Percentiles rank a stretch among this genome's conserved stretches.
Evolutionary conservation across 805 yeast species (phyloP).

Genomic region (Cyberlindnera subsufficiens): DNA sequence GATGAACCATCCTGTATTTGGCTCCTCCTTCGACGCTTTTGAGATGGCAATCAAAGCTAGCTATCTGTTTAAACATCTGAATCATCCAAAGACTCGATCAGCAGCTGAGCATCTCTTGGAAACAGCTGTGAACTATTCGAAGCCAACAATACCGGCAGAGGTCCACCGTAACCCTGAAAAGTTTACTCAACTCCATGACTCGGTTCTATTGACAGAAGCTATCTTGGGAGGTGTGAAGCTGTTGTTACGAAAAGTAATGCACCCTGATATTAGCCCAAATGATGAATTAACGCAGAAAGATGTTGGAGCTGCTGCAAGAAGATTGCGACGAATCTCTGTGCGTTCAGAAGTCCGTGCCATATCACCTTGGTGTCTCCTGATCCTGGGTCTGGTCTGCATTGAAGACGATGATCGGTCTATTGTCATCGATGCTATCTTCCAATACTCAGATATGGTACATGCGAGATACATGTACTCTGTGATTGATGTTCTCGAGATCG

Average conservation of each 20-base stretch:
- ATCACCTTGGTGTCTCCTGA: slow-evolving; percentile 6
- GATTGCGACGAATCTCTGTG: slow-evolving; percentile 5
- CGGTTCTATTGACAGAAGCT: slow-evolving; percentile 11
- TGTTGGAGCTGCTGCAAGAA: slow-evolving; percentile 2
- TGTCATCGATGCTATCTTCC: slow-evolving; percentile 7
- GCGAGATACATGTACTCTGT: slow-evolving; percentile 10
- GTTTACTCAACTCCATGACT: slow-evolving; percentile 12
- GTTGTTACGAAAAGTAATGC: slow-evolving; percentile 11
- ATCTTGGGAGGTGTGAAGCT: slow-evolving; percentile 15
- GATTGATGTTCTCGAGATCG: slow-evolving; percentile 11
- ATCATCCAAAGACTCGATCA: slow-evolving; percentile 5
- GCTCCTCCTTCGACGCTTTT: slow-evolving; percentile 31
- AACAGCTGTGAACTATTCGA: slow-evolving; percentile 6
- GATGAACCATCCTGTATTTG: slow-evolving; percentile 38
- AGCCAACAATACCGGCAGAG: slow-evolving; percentile 13
- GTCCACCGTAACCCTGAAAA: slow-evolving; percentile 3
- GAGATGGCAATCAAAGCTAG: slow-evolving; percentile 30
- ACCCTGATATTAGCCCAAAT: neutral
- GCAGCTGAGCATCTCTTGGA: slow-evolving; percentile 11
- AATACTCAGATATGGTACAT: slow-evolving; percentile 11
- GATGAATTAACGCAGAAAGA: slow-evolving; percentile 10
- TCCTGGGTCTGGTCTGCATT: slow-evolving; percentile 11
- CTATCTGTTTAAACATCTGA: slow-evolving; percentile 20
- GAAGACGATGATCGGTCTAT: slow-evolving; percentile 6
- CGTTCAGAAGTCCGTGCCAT: slow-evolving; percentile 8